Evolutionary conservation across 495 filamentous ascomycete species (phyloP), one percentile per base, ranked within the genome.

Genomic region (Pyrenopolyporus hunteri): DNA sequence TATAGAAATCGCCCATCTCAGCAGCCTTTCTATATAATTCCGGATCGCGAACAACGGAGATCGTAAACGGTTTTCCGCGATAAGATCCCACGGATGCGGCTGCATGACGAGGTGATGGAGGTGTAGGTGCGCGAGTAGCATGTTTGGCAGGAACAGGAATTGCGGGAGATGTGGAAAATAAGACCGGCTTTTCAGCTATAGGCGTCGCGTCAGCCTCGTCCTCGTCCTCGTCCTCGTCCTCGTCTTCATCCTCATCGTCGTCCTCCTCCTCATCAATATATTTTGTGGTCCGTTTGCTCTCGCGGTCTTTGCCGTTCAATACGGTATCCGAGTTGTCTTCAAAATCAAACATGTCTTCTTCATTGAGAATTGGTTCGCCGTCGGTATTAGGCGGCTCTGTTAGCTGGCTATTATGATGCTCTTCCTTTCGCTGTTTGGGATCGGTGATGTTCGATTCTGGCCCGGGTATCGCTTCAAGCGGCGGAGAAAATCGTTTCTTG

Each of bases 11-110:
- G 31, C 75, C 76, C 73, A 82, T 74, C 42, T 71, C 59, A 0
- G 73, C 72, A 2, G 79, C 79, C 58, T 75, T 73, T 26, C 73
- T 78, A 46, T 78, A 70, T 22, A 82, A 45, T 31, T 73, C 66
- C 11, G 74, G 68, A 46, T 80, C 69, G 23, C 66, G 76, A 45
- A 79, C 71, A 1, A 78, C 58, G 11, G 70, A 58, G 14, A 73
- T 71, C 17, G 66, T 52, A 20, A 75, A 64, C 32, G 75, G 37
- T 16, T 66, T 67, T 13, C 79, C 79, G 22, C 72, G 75, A 53
- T 78, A 82, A 14, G 79, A 82, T 11, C 79, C 79, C 3, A 45
- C 57, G 10, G 76, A 70, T 32, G 55, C 45, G 1, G 64, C 43
- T 3, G 60, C 46, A 20, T 61, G 32, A 19, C 47, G 67, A 43